phyloP scores from a whole-genome alignment of 23 red algal genomes.

The Cyanidium caldarium region DNA sequence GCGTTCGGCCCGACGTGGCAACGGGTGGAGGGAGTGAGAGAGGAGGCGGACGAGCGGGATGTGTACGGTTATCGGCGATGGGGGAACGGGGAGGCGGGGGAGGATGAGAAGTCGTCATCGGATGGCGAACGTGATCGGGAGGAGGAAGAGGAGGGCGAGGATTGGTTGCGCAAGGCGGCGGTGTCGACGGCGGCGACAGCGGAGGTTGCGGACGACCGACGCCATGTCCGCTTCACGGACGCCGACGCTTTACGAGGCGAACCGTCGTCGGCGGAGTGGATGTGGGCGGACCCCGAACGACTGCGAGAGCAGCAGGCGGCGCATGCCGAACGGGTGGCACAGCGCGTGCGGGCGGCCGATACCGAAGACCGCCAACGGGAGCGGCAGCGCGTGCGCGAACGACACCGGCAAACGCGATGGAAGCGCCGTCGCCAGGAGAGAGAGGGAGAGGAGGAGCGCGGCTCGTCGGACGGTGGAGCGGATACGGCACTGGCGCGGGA shows the following conservation, averaged over 20 bases:
- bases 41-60: not conserved
- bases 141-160: conserved; percentile 8
- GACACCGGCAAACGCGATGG: conserved; percentile 17
- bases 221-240: conserved; percentile 4
- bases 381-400: conserved; percentile 26
- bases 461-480: no score
- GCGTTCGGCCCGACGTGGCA: conserved; percentile 5
- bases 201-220: conserved; percentile 1
- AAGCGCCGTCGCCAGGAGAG: not conserved
- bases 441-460: no score
- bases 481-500: no score
- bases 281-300: no score
- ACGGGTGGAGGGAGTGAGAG: not conserved
- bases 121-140: not conserved
- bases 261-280: no score
- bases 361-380: conserved; percentile 32
- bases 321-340: conserved; percentile 30
- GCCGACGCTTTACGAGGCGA: no score
- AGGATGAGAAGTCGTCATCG: conserved; percentile 5
- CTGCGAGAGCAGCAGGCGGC: not conserved
- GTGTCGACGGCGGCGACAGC: not conserved
- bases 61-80: conserved; percentile 44
- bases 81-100: not conserved
- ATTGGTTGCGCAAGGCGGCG: not conserved
- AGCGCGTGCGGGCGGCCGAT: conserved; percentile 9